Conservation (phyloP, 495 filamentous ascomycete genomes). For the Hyphodiscus hymeniophilus region DNA sequence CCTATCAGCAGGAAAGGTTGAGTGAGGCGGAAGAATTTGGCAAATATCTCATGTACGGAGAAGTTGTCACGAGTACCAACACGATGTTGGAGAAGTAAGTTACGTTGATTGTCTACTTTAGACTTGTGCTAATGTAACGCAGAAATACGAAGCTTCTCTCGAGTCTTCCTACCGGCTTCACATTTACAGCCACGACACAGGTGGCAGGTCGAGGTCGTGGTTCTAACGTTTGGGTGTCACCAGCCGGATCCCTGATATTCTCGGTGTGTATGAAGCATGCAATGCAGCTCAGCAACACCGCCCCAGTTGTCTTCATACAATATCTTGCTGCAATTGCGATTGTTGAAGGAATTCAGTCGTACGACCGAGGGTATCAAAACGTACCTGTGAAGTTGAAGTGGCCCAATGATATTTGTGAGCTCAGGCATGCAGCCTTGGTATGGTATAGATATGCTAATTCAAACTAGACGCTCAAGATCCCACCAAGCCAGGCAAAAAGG, state of each 20-base stretch:
- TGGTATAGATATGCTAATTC: slow-evolving; percentile 3
- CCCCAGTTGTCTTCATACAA: slow-evolving; percentile 90
- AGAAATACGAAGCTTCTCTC: slow-evolving; percentile 74
- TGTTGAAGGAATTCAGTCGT: slow-evolving; percentile 74
- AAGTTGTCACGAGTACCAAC: slow-evolving; percentile 90
- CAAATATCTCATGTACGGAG: slow-evolving; percentile 72
- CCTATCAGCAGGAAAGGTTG: slow-evolving; percentile 51
- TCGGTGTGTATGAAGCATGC: slow-evolving; percentile 79
- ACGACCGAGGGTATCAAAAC: slow-evolving; percentile 62
- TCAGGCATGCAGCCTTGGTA: neutral
- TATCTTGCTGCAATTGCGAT: slow-evolving; percentile 90
- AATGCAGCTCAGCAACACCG: slow-evolving; percentile 55
- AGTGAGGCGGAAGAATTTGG: slow-evolving; percentile 62
- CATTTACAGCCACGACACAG: slow-evolving; percentile 85
- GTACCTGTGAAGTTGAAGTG: slow-evolving; percentile 87
- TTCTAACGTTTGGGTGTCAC: slow-evolving; percentile 90
- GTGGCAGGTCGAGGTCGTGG: slow-evolving; percentile 88
- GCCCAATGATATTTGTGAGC: slow-evolving; percentile 82
- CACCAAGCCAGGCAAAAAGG: slow-evolving; percentile 43
- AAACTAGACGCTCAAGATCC: slow-evolving; percentile 63
- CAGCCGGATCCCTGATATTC: slow-evolving; percentile 77
- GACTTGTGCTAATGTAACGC: slow-evolving; percentile 15
- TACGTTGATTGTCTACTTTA: slow-evolving; percentile 3
- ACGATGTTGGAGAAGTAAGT: slow-evolving; percentile 85
- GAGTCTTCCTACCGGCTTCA: slow-evolving; percentile 72